Evolutionary conservation across 129 eudicot species (phyloP).

Genomic region (Logfia minima): DNA sequence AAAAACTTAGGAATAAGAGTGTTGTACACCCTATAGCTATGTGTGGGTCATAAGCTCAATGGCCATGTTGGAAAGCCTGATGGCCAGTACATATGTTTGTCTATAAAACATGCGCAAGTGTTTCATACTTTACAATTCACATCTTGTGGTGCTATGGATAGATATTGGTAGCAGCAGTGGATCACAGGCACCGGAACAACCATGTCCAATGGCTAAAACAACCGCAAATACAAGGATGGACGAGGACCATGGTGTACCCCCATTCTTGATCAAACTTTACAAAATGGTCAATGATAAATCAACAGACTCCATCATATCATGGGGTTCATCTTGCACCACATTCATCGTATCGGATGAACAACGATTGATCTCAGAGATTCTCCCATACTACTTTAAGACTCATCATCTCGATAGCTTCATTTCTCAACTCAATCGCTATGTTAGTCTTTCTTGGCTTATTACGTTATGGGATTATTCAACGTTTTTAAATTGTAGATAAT

Average conservation of each 20-base stretch:
- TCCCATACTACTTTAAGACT: constrained; percentile 10
- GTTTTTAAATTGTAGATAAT: not conserved
- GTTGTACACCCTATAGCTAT: constrained; percentile 12
- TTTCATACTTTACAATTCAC: not conserved
- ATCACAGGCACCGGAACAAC: not conserved
- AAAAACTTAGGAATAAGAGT: constrained; percentile 11
- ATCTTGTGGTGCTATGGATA: constrained; percentile 12
- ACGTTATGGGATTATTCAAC: not conserved
- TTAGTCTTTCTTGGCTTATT: constrained; percentile 1
- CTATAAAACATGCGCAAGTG: not conserved
- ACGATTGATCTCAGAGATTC: constrained; percentile 5
- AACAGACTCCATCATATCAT: constrained; percentile 26
- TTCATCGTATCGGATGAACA: constrained; percentile 21
- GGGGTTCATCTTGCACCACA: constrained; percentile 17
- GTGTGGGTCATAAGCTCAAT: not conserved
- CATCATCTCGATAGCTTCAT: constrained; percentile 11
- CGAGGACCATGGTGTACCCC: not conserved
- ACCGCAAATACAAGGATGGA: not conserved
- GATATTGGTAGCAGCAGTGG: not conserved
- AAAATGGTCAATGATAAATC: constrained; percentile 25
- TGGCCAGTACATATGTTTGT: not conserved
- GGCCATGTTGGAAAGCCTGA: not conserved
- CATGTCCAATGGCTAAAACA: not conserved
- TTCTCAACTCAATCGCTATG: constrained; percentile 20
- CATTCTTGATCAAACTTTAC: constrained; percentile 24